Conservation (phyloP, 495 filamentous ascomycete species). For the Penicillium robsamsonii region DNA sequence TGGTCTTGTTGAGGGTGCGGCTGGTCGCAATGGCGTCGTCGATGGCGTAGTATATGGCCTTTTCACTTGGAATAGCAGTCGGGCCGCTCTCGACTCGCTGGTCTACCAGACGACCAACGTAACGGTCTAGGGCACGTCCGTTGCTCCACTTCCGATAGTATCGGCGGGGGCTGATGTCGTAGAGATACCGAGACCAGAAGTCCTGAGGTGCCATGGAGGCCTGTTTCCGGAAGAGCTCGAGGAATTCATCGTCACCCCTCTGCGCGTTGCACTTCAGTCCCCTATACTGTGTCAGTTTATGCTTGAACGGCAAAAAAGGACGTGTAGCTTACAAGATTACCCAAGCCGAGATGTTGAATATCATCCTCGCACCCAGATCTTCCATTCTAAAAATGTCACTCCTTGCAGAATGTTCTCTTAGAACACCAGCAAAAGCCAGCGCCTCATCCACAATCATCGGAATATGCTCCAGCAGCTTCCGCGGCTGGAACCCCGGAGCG, state of each 20-base stretch:
- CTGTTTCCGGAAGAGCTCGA: constrained; percentile 9
- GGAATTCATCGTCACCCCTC: constrained; percentile 5
- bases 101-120: constrained; percentile 8
- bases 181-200: constrained; percentile 11
- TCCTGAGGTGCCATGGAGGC: constrained; percentile 5
- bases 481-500: constrained; percentile 10
- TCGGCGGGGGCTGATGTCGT: constrained; percentile 8
- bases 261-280: constrained; percentile 5
- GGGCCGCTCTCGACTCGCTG: neutral
- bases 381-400: constrained; percentile 9
- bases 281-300: neutral
- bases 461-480: constrained; percentile 5
- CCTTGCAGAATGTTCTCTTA: constrained; percentile 4
- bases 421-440: constrained; percentile 4
- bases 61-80: constrained; percentile 3
- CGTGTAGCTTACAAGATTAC: constrained; percentile 1
- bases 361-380: constrained; percentile 6
- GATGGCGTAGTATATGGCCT: constrained; percentile 2
- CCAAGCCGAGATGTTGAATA: constrained; percentile 10
- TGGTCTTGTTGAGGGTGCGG: neutral
- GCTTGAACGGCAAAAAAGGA: neutral
- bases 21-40: constrained; percentile 3
- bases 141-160: constrained; percentile 6
- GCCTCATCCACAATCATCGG: constrained; percentile 10
- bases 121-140: constrained; percentile 7